phyloP scores from a whole-genome alignment of 202 grass and related monocot genomes.

The Hordeum pubiflorum region DNA sequence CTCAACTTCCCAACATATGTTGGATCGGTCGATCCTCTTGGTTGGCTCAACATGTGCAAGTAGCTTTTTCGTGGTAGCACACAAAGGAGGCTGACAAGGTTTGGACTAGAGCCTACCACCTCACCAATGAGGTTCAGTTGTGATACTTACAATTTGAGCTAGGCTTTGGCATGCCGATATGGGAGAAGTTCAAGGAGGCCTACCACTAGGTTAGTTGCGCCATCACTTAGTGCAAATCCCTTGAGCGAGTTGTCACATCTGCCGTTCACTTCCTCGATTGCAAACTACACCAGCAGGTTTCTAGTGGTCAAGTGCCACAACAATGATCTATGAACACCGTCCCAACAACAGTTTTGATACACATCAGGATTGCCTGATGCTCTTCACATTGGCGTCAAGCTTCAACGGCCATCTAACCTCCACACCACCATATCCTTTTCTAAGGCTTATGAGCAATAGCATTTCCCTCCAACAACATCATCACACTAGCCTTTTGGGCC shows the following conservation, averaged over 20 bases:
- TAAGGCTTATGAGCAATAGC: not conserved
- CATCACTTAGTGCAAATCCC: not conserved
- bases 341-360: not conserved
- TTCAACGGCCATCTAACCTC: not conserved
- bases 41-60: not conserved
- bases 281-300: not conserved
- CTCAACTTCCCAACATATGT: not conserved
- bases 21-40: not conserved
- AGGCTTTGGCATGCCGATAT: not conserved
- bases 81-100: not conserved
- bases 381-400: not conserved
- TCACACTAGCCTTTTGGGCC: not conserved
- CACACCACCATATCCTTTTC: not conserved
- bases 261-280: not conserved
- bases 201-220: not conserved
- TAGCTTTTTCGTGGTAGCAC: not conserved
- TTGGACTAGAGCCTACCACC: not conserved
- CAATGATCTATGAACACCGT: not conserved
- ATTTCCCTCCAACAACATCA: not conserved
- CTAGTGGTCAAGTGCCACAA: not conserved
- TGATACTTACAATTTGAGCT: not conserved
- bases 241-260: not conserved
- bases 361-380: not conserved
- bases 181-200: not conserved
- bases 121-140: not conserved